Evolutionary conservation across 768 basidiomycete genomes (phyloP), one percentile per base, ranked within the genome.

Genomic region (Psilocybe azurescens): DNA sequence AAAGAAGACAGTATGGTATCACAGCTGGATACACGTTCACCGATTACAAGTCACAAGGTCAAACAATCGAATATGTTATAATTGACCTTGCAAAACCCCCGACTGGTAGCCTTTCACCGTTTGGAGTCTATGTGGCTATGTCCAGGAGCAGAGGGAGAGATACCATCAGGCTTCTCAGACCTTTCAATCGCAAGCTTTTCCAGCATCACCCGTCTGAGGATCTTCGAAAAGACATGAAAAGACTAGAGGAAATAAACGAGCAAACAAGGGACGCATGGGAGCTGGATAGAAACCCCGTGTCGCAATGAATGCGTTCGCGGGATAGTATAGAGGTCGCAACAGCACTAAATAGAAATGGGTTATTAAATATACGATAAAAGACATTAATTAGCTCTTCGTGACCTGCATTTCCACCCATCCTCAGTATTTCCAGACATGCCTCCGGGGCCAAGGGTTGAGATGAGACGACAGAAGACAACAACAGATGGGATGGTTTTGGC

Each of bases 41-140:
- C 0, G 79, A 81, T 61, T 81, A 78, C 64, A 71, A 74, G 51
- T 62, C 74, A 0, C 80, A 81, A 61, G 81, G 81, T 0, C 78
- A 80, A 58, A 81, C 78, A 0, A 63, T 78, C 3, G 63, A 65
- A 50, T 58, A 67, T 46, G 74, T 78, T 0, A 63, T 79, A 0
- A 72, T 81, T 5, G 77, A 82, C 57, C 52, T 83, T 0, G 74
- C 58, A 5, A 61, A 56, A 24, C 75, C 78, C 3, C 74, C 75
- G 0, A 58, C 60, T 0, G 70, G 67, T 0, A 16, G 30, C 1
- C 59, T 81, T 0, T 49, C 69, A 2, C 73, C 70, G 0, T 81
- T 79, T 60, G 73, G 67, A 18, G 67, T 65, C 0, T 78, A 78
- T 55, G 73, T 79, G 0, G 74, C 78, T 2, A 61, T 79, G 6